These are phyloP conservation scores for Fusarium verticillioides DNA, from an alignment of 2,329 filamentous ascomycete species.

Conservation along the genomic window DNA sequence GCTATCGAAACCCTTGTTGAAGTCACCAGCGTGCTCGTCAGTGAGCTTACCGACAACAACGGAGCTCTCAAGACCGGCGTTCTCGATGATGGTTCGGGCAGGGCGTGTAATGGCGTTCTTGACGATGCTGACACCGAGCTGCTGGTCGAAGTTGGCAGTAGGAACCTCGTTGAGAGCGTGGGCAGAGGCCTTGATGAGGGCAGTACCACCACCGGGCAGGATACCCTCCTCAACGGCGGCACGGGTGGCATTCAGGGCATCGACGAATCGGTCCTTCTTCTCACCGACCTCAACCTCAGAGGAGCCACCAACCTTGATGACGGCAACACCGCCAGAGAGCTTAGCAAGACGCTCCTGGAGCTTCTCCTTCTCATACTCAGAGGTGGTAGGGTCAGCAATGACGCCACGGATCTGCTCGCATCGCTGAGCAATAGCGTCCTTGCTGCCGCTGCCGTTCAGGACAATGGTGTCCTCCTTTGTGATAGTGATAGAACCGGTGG, in stretches of 20 bases:
- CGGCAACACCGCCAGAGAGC: constrained; percentile 97
- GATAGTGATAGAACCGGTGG: constrained; percentile 98
- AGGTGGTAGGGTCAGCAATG: constrained; percentile 92
- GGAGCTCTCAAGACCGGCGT: constrained; percentile 93
- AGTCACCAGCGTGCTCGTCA: constrained; percentile 89
- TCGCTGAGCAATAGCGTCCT: constrained; percentile 91
- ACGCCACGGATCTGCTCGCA: constrained; percentile 99
- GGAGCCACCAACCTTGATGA: constrained; percentile 98
- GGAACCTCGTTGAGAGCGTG: constrained; percentile 88
- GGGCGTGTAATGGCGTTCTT: constrained; percentile 98
- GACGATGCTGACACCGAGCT: constrained; percentile 96
- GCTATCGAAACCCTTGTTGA: constrained; percentile 99
- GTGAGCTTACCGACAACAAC: constrained; percentile 98
- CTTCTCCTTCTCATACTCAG: constrained; percentile 99
- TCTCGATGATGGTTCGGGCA: constrained; percentile 95
- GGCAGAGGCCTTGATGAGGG: constrained; percentile 94
- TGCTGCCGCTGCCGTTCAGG: constrained; percentile 95
- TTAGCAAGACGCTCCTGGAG: constrained; percentile 99
- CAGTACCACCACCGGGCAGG: constrained; percentile 97
- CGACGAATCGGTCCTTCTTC: constrained; percentile 99
- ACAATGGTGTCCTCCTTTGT: constrained; percentile 99
- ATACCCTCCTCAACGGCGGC: constrained; percentile 99
- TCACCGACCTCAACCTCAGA: constrained; percentile 99
- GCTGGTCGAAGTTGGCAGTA: constrained; percentile 96
- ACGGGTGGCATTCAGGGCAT: constrained; percentile 96